Evolutionary conservation across 2,329 filamentous ascomycete species (phyloP), one percentile per base, ranked within the genome.

Genomic region (Alternaria brassicae): DNA sequence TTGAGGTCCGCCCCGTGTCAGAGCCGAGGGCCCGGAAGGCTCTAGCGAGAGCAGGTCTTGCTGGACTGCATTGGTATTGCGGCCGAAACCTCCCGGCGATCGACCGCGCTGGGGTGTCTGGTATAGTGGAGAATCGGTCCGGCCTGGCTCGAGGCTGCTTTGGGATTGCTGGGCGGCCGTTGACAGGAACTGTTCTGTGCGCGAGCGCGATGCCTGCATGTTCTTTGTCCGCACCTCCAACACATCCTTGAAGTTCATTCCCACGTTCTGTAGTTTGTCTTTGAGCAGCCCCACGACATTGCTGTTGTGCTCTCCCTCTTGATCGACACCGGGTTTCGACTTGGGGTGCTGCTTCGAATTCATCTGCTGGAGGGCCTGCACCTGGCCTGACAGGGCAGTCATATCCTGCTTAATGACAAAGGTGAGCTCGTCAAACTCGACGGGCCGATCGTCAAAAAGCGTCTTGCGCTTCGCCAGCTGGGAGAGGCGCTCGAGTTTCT

Each of bases 371-470:
- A 99, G 83, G 9, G 85, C 84, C 44, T 91, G 90, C 70, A 98
- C 98, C 74, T 96, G 91, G 67, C 92, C 88, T 79, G 97, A 98
- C 58, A 91, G 79, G 4, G 85, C 88, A 1, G 92, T 92, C 52
- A 98, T 86, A 73, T 98, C 94, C 83, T 98, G 94, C 81, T 98
- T 98, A 83, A 98, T 97, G 74, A 98, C 91, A 74, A 93, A 97
- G 7, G 93, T 97, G 77, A 97, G 87, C 79, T 98, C 93, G 78
- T 95, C 95, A 78, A 98, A 97, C 80, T 99, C 95, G 55, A 97
- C 91, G 0, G 95, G 93, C 76, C 92, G 88, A 81, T 99, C 95
- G 78, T 99, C 95, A 77, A 99, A 99, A 41, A 99, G 88, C 9
- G 95, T 97, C 80, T 97, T 96, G 73, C 94, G 89, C 79, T 93